Conservation (phyloP, 140 eudicot genomes). For the Anethum foeniculum region DNA sequence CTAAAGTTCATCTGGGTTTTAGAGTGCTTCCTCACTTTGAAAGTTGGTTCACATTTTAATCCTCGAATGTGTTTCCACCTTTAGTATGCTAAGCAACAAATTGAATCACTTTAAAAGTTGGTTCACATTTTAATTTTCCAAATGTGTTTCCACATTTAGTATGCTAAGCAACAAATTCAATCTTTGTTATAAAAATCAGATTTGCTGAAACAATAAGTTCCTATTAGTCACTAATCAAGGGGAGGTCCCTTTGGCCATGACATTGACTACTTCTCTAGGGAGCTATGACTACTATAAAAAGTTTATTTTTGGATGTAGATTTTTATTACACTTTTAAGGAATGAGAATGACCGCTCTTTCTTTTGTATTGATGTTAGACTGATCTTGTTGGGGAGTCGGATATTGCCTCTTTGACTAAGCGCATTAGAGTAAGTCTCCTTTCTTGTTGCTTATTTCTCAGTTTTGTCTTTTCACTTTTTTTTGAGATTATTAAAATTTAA, state of each 20-base stretch:
- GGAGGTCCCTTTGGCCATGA: not conserved
- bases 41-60: not conserved
- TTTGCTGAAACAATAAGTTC: not conserved
- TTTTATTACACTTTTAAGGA: not conserved
- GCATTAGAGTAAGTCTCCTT: conserved; percentile 57
- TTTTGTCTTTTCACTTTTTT: not conserved
- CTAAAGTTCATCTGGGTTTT: not conserved
- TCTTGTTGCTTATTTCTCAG: not conserved
- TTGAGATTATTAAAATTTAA: conserved; percentile 2
- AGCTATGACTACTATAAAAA: not conserved
- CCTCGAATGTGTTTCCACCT: not conserved
- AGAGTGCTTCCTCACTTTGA: not conserved
- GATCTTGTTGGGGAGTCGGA: conserved; percentile 84
- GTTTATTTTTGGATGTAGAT: not conserved
- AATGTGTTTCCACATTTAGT: not conserved
- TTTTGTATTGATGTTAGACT: conserved; percentile 46
- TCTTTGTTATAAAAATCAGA: not conserved
- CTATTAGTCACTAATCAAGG: not conserved
- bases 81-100: not conserved
- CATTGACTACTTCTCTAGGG: not conserved
- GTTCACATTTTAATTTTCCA: not conserved
- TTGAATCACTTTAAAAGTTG: not conserved
- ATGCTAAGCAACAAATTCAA: not conserved
- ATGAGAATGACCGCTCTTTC: conserved; percentile 14
- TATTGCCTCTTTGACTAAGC: conserved; percentile 57